phyloP scores from a whole-genome alignment of 352 stramenopile species.

The Thraustochytrium striatum region DNA sequence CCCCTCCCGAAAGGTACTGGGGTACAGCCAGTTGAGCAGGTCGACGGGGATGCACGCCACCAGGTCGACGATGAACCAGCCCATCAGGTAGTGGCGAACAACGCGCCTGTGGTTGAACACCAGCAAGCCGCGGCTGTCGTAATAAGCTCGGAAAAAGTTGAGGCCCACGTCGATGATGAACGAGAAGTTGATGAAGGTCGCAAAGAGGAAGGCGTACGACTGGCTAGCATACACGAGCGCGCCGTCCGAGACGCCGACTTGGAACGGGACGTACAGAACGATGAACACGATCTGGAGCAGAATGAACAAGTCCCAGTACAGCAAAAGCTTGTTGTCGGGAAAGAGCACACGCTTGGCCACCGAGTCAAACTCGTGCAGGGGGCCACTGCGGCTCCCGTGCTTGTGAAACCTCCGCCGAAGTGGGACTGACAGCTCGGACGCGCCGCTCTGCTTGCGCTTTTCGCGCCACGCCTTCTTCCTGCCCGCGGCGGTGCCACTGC shows the following conservation, averaged over 20 bases:
- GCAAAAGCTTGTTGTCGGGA: background rate
- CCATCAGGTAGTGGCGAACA: background rate
- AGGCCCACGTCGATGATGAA: conserved; percentile 36
- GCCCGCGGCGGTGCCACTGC: too few relatives aligned
- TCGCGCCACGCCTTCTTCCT: too few relatives aligned
- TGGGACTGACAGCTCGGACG: too few relatives aligned
- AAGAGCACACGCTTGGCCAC: conserved; percentile 16
- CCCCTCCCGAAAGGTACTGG: background rate
- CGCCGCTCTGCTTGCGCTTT: too few relatives aligned
- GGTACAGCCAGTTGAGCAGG: background rate
- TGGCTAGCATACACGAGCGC: conserved; percentile 12
- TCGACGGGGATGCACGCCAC: conserved; percentile 28
- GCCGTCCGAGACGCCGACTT: conserved; percentile 30
- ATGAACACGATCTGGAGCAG: conserved; percentile 31
- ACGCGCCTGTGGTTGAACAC: conserved; percentile 5
- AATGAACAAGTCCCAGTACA: conserved; percentile 17
- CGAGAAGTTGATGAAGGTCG: conserved; percentile 41
- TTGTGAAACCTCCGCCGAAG: too few relatives aligned
- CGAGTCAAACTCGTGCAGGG: too few relatives aligned
- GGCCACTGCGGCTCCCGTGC: too few relatives aligned
- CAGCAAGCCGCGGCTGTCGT: background rate
- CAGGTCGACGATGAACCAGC: conserved; percentile 25
- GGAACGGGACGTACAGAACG: conserved; percentile 34
- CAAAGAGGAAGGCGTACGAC: conserved; percentile 9
- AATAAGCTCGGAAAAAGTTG: conserved; percentile 37